These are phyloP conservation scores for Aquilaria yunnanensis DNA, from an alignment of 345 rosid species.

Conservation along the genomic window DNA sequence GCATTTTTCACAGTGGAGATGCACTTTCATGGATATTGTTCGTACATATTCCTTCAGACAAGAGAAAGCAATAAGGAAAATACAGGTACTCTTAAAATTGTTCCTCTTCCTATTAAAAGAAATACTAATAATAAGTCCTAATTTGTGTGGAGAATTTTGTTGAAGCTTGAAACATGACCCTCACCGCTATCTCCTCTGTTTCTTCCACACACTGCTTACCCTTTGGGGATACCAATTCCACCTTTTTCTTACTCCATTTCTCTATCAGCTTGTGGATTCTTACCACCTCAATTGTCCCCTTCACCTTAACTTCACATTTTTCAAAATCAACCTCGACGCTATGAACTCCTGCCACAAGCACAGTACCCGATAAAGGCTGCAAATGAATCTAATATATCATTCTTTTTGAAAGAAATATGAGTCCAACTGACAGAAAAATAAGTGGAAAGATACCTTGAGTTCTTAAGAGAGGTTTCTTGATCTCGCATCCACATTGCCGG, in stretches of 20 bases:
- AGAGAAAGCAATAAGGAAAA: too few relatives aligned
- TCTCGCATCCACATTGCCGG: slow-evolving; percentile 54
- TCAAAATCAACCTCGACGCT: slow-evolving; percentile 47
- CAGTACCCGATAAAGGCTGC: too few relatives aligned
- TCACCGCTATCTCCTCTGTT: slow-evolving; percentile 32
- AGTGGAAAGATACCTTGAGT: slow-evolving; percentile 28
- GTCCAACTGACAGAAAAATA: background rate
- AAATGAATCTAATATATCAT: background rate
- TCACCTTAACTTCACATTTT: slow-evolving; percentile 68
- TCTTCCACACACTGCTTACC: slow-evolving; percentile 32
- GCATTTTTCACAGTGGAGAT: slow-evolving; percentile 75
- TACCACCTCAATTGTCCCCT: slow-evolving; percentile 50
- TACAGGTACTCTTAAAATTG: too few relatives aligned
- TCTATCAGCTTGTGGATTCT: slow-evolving; percentile 53
- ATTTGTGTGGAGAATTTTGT: background rate
- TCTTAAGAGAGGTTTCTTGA: slow-evolving; percentile 59
- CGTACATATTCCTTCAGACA: slow-evolving; percentile 29
- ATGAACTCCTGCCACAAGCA: slow-evolving; percentile 48
- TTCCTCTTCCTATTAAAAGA: too few relatives aligned
- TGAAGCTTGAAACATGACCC: too few relatives aligned
- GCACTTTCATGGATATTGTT: slow-evolving; percentile 49
- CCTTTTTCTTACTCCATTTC: slow-evolving; percentile 62
- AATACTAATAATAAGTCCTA: too few relatives aligned
- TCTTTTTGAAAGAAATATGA: background rate
- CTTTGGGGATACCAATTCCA: slow-evolving; percentile 59